These are phyloP conservation scores for Candida adriatica DNA, from an alignment of 805 yeast species.

Conservation along the genomic window DNA sequence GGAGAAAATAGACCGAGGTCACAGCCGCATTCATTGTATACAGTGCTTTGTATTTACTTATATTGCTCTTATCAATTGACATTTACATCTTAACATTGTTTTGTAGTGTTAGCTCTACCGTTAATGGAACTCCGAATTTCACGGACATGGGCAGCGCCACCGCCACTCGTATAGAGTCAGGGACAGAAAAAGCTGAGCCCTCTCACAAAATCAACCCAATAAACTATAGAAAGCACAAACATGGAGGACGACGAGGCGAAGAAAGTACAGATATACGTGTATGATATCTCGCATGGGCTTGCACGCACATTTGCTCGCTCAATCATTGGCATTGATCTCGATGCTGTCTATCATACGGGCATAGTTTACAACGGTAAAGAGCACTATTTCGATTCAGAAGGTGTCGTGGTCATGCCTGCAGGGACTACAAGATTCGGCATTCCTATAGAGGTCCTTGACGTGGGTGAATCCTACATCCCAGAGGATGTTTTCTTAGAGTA, in stretches of 20 bases:
- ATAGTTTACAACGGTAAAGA: conserved; percentile 49
- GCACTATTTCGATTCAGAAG: conserved; percentile 54
- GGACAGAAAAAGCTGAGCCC: no score
- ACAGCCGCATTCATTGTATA: no score
- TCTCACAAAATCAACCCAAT: no score
- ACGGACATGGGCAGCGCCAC: no score
- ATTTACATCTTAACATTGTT: no score
- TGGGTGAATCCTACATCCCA: conserved; percentile 48
- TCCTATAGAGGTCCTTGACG: conserved; percentile 45
- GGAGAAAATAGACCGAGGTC: no score
- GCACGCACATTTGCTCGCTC: conserved; percentile 45
- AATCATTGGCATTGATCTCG: conserved; percentile 46
- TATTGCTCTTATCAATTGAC: no score
- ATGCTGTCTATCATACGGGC: conserved; percentile 64
- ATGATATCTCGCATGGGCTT: conserved; percentile 57
- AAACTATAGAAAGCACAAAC: neutral
- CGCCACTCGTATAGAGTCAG: no score
- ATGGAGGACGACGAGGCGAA: conserved; percentile 3
- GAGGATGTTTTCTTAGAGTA: conserved; percentile 48
- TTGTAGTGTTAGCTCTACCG: no score
- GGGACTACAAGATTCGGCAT: conserved; percentile 54
- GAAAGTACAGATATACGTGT: conserved; percentile 32
- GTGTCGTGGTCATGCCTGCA: conserved; percentile 35
- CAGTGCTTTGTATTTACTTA: no score
- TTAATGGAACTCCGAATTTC: no score